A percentile compares a stretch with the other conserved stretches of the same genome.
These are phyloP conservation scores for Drechslera avenae DNA, from an alignment of 2,329 filamentous ascomycete species.

Conservation along the genomic window DNA sequence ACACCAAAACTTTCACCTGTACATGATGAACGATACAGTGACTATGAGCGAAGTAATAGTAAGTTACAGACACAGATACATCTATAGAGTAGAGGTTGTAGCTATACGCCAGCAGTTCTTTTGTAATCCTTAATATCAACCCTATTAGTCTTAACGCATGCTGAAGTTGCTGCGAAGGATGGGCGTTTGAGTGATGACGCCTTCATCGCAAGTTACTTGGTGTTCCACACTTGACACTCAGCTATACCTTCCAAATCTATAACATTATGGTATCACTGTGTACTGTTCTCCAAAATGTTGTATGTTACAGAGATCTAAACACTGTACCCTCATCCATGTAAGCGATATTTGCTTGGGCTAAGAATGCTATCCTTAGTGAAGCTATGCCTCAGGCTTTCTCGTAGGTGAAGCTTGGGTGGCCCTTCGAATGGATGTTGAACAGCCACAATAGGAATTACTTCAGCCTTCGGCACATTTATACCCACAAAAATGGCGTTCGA, in stretches of 20 bases:
- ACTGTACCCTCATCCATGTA: neutral
- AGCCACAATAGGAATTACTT: constrained; percentile 26
- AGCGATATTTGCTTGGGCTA: constrained; percentile 16
- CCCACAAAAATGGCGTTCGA: constrained; percentile 2
- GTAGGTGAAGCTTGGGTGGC: constrained; percentile 23
- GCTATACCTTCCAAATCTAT: too few species aligned
- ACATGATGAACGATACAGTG: neutral
- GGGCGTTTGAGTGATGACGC: too few species aligned
- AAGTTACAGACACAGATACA: neutral
- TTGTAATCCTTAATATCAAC: too few species aligned
- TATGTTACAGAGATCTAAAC: too few species aligned
- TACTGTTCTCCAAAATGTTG: too few species aligned
- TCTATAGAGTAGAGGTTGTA: too few species aligned
- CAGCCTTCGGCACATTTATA: constrained; percentile 1
- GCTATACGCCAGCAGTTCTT: too few species aligned
- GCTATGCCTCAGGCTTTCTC: constrained; percentile 29
- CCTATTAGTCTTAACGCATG: too few species aligned
- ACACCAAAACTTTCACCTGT: neutral
- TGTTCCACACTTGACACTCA: too few species aligned
- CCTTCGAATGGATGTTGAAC: constrained; percentile 26
- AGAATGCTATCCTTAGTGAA: constrained; percentile 27
- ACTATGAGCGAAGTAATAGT: neutral
- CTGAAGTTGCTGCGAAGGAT: too few species aligned
- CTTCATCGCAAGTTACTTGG: too few species aligned
- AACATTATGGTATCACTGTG: too few species aligned